Percentiles rank a stretch among this genome's conserved stretches.
phyloP scores from a whole-genome alignment of 805 yeast species.

The Candida nemodendra region DNA sequence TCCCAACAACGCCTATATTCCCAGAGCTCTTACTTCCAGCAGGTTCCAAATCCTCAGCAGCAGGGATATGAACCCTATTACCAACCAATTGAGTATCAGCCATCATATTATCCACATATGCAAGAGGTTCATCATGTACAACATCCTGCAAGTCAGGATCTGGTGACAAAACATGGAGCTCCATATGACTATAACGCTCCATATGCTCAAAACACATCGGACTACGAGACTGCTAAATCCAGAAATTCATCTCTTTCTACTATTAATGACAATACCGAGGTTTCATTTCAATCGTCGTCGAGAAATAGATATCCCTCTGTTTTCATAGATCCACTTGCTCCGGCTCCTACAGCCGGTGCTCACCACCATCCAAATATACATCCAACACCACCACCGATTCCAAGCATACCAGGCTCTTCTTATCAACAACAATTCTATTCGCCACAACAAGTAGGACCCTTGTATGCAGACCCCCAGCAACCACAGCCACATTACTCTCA shows the following conservation, averaged over 20 bases:
- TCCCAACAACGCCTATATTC: constrained; percentile 8
- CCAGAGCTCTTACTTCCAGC: constrained; percentile 14
- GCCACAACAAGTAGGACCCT: constrained; percentile 6
- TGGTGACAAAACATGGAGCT: constrained; percentile 1
- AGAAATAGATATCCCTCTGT: constrained; percentile 48
- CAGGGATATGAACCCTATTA: constrained; percentile 13
- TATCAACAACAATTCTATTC: neutral
- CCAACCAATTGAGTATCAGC: constrained; percentile 21
- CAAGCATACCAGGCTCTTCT: neutral
- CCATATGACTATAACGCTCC: constrained; percentile 11
- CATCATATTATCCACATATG: constrained; percentile 16
- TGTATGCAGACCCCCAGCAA: constrained; percentile 1
- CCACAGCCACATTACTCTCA: constrained; percentile 9
- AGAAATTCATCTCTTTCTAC: constrained; percentile 17
- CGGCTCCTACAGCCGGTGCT: constrained; percentile 29
- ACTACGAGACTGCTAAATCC: constrained; percentile 14
- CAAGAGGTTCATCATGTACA: constrained; percentile 14
- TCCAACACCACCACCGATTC: neutral
- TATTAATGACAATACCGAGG: constrained; percentile 24
- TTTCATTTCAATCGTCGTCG: constrained; percentile 26
- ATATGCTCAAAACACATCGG: constrained; percentile 5
- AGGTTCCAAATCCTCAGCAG: constrained; percentile 14
- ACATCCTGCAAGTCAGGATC: neutral
- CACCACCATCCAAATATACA: constrained; percentile 1
- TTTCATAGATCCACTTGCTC: constrained; percentile 49